Base-by-base conservation (phyloP, 1,284 basidiomycete genomes). In the Tremellales sp. region DNA sequence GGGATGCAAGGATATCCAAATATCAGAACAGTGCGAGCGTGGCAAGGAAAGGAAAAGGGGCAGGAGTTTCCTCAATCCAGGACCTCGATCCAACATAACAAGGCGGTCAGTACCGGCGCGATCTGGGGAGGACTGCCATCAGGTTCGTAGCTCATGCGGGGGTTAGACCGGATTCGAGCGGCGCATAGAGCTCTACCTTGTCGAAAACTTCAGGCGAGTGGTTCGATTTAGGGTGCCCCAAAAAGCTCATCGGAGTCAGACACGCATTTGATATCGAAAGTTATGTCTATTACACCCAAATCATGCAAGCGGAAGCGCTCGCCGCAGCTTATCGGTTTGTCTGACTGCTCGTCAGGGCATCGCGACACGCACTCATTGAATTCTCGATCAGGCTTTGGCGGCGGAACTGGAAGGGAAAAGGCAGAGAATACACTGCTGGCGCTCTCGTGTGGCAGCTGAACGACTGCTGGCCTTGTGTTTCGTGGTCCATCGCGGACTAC, bases 31-130 rank as follows among this genome's bases (percentile, higher is more conserved):
- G 82, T 92, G 36, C 81, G 89, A 53, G 79, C 85, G 63, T 93
- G 88, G 86, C 38, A 45, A 12, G 81, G 77, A 34, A 83, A 79
- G n/a, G 75, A 87, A 61, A 75, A 74, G 43, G 65, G 75, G 13
- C 85, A 93, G 66, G 76, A 85, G 18, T 86, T 81, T 73, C 87
- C 90, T 29, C 90, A 94, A 69, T 93, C 89, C n/a, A 79, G 86
- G 58, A 78, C 77, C 13, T 84, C 83, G 62, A 81, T 77, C 51
- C 84, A 84, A 61, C 91, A 93, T 70, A 93, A 93, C 77, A 93
- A 94, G 69, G 90, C 88, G 2, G 68, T 61, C 24, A 50, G 66
- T 48, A 9, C 16, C 5, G 7, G 7, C 8, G 6, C 35, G 10
- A 9, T n/a, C 27, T 26, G 9, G 34, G 21, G 5, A 16, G 43